These are phyloP conservation scores for Ziziphus jujuba DNA, from an alignment of 306 rosid genomes.

Conservation along the genomic window DNA sequence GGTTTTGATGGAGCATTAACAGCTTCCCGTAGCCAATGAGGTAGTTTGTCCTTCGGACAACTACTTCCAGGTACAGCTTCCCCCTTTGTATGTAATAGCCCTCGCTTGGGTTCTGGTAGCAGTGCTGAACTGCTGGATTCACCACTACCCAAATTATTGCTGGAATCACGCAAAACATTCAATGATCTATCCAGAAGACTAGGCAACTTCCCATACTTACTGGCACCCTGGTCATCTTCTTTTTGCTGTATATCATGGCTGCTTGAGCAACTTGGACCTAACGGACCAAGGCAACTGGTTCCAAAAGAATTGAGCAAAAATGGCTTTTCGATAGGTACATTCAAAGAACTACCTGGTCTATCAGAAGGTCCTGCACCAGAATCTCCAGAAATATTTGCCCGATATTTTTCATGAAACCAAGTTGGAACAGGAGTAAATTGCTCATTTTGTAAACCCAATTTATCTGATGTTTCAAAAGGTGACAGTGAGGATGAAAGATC, in stretches of 20 bases:
- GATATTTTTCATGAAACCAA: conserved; percentile 59
- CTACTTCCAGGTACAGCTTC: conserved; percentile 63
- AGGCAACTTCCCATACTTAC: conserved; percentile 65
- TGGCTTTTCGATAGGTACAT: conserved; percentile 58
- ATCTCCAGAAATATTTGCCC: conserved; percentile 57
- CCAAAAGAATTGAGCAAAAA: conserved; percentile 76
- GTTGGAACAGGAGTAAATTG: conserved; percentile 57
- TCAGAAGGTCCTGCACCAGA: conserved; percentile 69
- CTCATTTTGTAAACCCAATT: conserved; percentile 55
- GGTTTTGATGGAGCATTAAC: conserved; percentile 71
- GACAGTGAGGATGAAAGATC: conserved; percentile 60
- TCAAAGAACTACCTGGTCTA: conserved; percentile 73
- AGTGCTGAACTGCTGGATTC: conserved; percentile 51
- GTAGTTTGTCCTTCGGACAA: conserved; percentile 78
- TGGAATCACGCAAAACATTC: conserved; percentile 42
- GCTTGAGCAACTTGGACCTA: conserved; percentile 62
- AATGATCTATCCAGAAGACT: conserved; percentile 62
- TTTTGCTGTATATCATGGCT: conserved; percentile 41
- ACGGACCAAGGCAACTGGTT: conserved; percentile 58
- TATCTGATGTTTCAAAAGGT: conserved; percentile 58
- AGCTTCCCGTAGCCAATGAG: conserved; percentile 98
- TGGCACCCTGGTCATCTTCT: conserved; percentile 58
- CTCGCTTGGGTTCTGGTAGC: conserved; percentile 47
- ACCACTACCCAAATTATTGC: conserved; percentile 48
- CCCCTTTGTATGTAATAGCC: conserved; percentile 40